phyloP scores from a whole-genome alignment of 192 early-diverging fungal species.

The Physocladia obscura region DNA sequence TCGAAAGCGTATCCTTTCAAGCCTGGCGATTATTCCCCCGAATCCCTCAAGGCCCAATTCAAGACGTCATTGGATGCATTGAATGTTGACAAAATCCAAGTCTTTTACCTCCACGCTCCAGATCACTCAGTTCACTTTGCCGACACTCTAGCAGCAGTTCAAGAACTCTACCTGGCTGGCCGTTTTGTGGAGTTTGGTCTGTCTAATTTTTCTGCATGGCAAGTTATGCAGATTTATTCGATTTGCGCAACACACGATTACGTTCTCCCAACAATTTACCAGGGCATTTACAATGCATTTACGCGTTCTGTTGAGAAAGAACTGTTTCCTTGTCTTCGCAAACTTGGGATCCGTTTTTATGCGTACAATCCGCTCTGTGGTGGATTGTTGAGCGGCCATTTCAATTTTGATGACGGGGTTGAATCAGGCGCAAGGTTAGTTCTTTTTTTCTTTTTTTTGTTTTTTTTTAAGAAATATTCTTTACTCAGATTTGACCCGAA shows the following conservation, averaged over 20 bases:
- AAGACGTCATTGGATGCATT: conserved; percentile 45
- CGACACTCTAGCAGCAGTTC: conserved; percentile 50
- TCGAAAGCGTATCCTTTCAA: conserved; percentile 1
- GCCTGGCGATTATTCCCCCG: not conserved
- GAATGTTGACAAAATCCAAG: conserved; percentile 47
- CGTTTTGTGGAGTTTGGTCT: conserved; percentile 41
- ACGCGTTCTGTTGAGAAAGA: conserved; percentile 42
- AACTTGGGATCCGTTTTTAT: conserved; percentile 62
- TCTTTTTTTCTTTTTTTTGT: not conserved
- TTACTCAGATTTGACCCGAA: conserved; percentile 24
- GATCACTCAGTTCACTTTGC: conserved; percentile 54
- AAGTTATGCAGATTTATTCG: conserved; percentile 40
- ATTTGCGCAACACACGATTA: conserved; percentile 26
- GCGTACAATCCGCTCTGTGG: conserved; percentile 23
- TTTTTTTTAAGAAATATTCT: not conserved
- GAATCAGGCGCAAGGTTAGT: conserved; percentile 11
- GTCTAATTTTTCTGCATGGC: conserved; percentile 41
- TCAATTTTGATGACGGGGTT: not conserved
- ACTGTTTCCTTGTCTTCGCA: conserved; percentile 59
- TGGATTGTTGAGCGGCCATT: not conserved
- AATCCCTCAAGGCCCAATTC: not conserved
- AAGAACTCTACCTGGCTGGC: conserved; percentile 54
- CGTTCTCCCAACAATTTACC: conserved; percentile 48
- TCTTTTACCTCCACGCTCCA: conserved; percentile 64
- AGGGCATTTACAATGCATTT: conserved; percentile 40